A percentile compares a stretch with the other conserved stretches of the same genome.
Conservation (phyloP, 305 asterid genomes). For the Rubia peregrina region DNA sequence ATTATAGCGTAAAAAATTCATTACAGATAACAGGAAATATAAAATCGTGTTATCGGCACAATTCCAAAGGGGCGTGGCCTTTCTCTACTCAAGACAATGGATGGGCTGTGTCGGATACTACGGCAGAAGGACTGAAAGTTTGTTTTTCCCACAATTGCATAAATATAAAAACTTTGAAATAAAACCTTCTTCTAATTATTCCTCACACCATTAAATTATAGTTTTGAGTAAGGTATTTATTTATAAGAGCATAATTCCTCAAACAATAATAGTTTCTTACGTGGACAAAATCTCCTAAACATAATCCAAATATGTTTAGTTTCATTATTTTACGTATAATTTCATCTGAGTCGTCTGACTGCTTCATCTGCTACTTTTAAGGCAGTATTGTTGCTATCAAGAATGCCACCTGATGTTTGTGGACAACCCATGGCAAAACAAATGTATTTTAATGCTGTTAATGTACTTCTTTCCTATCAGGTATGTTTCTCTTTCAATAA, state of each 20-base stretch:
- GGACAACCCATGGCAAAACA: slow-evolving; percentile 57
- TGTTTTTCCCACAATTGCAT: background rate
- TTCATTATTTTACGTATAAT: background rate
- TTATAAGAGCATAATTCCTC: no score
- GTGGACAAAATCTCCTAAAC: background rate
- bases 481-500: background rate
- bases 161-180: background rate
- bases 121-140: slow-evolving; percentile 71
- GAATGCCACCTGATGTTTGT: slow-evolving; percentile 43
- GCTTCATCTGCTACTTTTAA: slow-evolving; percentile 7
- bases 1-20: background rate
- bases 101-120: slow-evolving; percentile 90
- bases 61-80: slow-evolving; percentile 97
- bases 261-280: no score
- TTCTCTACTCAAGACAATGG: slow-evolving; percentile 95
- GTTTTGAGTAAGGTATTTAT: no score
- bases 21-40: slow-evolving; percentile 60
- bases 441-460: slow-evolving; percentile 59
- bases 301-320: no score
- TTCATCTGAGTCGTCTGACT: background rate
- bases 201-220: background rate
- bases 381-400: slow-evolving; percentile 55
- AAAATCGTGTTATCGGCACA: slow-evolving; percentile 69
- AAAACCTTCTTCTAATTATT: background rate
- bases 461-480: slow-evolving; percentile 49